These are phyloP conservation scores for Luffa acutangula DNA, from an alignment of 306 rosid species.

Conservation along the genomic window DNA sequence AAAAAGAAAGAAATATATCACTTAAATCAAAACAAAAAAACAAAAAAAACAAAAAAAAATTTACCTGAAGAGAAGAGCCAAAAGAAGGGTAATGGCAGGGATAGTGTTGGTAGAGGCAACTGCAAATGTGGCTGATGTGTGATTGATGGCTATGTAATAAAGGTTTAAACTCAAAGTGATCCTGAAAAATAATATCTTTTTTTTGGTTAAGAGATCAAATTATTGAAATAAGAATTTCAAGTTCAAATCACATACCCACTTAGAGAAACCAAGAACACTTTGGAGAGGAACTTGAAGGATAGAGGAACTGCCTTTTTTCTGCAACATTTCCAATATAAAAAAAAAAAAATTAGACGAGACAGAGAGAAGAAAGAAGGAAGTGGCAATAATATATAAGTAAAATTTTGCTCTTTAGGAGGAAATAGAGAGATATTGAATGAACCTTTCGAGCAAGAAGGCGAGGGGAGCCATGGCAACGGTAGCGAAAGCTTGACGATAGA, in stretches of 20 bases:
- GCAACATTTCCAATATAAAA: conserved; percentile 19
- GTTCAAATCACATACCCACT: conserved; percentile 44
- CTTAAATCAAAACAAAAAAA: not conserved
- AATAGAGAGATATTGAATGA: not conserved
- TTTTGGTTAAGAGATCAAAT: not conserved
- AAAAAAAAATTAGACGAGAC: too few relatives aligned
- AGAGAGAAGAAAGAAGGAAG: too few relatives aligned
- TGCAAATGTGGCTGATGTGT: conserved; percentile 84
- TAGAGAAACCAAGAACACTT: conserved; percentile 62
- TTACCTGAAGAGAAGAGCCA: conserved; percentile 58
- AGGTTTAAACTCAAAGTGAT: conserved; percentile 69
- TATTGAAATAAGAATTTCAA: not conserved
- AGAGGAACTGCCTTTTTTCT: conserved; percentile 51
- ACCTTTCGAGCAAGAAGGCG: conserved; percentile 79
- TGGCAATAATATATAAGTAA: too few relatives aligned
- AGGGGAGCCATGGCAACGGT: conserved; percentile 58
- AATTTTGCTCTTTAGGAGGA: too few relatives aligned
- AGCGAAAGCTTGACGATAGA: conserved; percentile 86
- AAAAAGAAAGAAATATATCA: not conserved
- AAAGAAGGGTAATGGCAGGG: conserved; percentile 69
- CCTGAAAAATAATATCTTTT: conserved; percentile 18
- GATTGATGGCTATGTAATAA: conserved; percentile 61
- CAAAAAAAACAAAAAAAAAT: not conserved
- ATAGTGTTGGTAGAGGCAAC: conserved; percentile 74
- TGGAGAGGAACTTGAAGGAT: conserved; percentile 47